Percentiles rank a stretch among this genome's conserved stretches.
Conservation (phyloP, 257 asterid genomes). For the Solanum ossicruentum region DNA sequence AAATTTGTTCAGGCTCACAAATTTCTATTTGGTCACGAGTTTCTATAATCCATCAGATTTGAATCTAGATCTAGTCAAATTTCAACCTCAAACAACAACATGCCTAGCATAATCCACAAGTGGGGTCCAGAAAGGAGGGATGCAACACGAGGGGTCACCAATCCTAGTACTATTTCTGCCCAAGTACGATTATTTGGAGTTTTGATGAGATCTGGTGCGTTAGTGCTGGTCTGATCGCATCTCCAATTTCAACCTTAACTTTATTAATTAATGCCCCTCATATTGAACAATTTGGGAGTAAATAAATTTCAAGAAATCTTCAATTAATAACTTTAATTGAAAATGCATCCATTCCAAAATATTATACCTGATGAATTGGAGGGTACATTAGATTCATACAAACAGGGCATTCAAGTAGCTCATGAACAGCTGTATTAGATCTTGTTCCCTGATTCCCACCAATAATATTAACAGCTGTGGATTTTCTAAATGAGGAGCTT, state of each 20-base stretch:
- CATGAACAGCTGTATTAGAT: slow-evolving; percentile 54
- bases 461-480: slow-evolving; percentile 11
- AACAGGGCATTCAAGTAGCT: slow-evolving; percentile 65
- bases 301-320: neutral
- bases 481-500: slow-evolving; percentile 34
- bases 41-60: neutral
- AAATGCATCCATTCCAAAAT: neutral
- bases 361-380: slow-evolving; percentile 62
- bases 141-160: neutral
- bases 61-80: neutral
- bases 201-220: neutral
- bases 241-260: neutral
- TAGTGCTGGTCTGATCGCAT: neutral
- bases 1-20: neutral
- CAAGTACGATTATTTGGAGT: neutral
- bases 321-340: neutral
- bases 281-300: neutral
- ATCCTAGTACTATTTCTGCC: neutral
- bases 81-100: neutral
- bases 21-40: neutral
- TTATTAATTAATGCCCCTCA: neutral
- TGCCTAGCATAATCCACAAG: neutral
- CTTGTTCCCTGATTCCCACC: slow-evolving; percentile 28
- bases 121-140: neutral
- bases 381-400: slow-evolving; percentile 63